Evolutionary conservation across 1,139 yeast species (phyloP).

Genomic region (Candida labiduridarum): DNA sequence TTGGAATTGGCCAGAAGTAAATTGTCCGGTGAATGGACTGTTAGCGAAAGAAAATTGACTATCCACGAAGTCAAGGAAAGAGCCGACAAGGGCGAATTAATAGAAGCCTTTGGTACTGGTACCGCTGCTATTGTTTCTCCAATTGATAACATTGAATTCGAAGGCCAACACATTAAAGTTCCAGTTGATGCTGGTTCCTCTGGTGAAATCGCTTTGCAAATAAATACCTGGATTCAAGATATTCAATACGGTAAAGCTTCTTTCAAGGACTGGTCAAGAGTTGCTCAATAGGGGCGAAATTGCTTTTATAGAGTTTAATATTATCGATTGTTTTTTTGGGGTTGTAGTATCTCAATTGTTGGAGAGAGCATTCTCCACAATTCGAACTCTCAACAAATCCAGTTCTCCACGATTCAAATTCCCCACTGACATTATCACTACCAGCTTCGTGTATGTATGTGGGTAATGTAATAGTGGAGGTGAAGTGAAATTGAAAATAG

Average conservation of each 20-base stretch:
- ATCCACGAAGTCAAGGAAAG: conserved; percentile 79
- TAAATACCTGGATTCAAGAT: conserved; percentile 82
- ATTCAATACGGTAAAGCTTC: conserved; percentile 86
- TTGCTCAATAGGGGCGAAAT: conserved; percentile 25
- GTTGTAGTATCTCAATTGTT: background rate
- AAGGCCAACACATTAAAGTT: conserved; percentile 67
- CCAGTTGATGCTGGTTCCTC: conserved; percentile 81
- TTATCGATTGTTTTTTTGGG: background rate
- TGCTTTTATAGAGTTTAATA: too few relatives aligned
- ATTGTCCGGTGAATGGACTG: conserved; percentile 70
- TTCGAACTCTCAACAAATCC: too few relatives aligned
- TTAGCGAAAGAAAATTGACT: conserved; percentile 80
- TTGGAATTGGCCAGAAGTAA: conserved; percentile 73
- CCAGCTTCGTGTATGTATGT: too few relatives aligned
- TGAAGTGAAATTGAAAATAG: too few relatives aligned
- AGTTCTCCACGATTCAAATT: too few relatives aligned
- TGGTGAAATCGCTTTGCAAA: conserved; percentile 76
- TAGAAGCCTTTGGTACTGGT: conserved; percentile 96
- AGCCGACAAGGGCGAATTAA: conserved; percentile 76
- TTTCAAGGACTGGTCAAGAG: conserved; percentile 63
- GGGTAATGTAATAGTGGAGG: too few relatives aligned
- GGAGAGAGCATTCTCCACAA: too few relatives aligned
- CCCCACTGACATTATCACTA: too few relatives aligned
- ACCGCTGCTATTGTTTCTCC: conserved; percentile 98
- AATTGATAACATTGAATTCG: conserved; percentile 82